Base-by-base conservation (phyloP, 495 filamentous ascomycete genomes). In the Niebla homalea region DNA sequence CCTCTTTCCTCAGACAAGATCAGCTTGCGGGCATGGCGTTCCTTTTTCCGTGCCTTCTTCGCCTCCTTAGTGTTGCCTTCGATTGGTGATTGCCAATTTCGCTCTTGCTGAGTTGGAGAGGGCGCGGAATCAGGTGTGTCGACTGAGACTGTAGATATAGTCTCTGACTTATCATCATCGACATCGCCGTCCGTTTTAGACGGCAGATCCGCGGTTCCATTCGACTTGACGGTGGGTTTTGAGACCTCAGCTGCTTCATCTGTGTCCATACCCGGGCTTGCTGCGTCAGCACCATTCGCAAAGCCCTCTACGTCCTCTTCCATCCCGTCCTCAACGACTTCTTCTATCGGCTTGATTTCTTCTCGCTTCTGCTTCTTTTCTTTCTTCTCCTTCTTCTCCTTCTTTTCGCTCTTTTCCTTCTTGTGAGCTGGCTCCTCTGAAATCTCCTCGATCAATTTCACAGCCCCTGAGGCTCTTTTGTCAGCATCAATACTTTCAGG, bases 391-490 rank as follows among this genome's bases (percentile, higher is more conserved):
- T 47, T 10, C 20, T 25, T 25, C 5, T 16, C 35, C 15, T 7
- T 16, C 18, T 59, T 53, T 29, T 56, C 59, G 22, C 54, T 48
- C 3, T 62, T 62, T 10, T 54, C 57, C 19, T 63, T 53, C 21
- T 62, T 53, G 52, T 58, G 10, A 32, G 49, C 7, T 36, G 50
- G 41, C 44, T 60, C 54, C 54, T 58, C 48, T 37, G 39, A 5
- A 4, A 69, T 59, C 52, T 76, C 73, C 57, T 76, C 62, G 5
- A 74, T 68, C 32, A 76, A 62, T 59, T 74, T 64, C 49, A 57
- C 54, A 23, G 55, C 53, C 10, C 48, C 46, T 61, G 70, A 70
- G 64, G 73, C 73, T 19, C 65, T 60, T 46, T 70, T 75, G 64
- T 77, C 75, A 43, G 73, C 61, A 51, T 77, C 76, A 57, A 71